Evolutionary conservation across 768 basidiomycete species (phyloP), one percentile per base, ranked within the genome.

Genomic region (Boletus edulis): DNA sequence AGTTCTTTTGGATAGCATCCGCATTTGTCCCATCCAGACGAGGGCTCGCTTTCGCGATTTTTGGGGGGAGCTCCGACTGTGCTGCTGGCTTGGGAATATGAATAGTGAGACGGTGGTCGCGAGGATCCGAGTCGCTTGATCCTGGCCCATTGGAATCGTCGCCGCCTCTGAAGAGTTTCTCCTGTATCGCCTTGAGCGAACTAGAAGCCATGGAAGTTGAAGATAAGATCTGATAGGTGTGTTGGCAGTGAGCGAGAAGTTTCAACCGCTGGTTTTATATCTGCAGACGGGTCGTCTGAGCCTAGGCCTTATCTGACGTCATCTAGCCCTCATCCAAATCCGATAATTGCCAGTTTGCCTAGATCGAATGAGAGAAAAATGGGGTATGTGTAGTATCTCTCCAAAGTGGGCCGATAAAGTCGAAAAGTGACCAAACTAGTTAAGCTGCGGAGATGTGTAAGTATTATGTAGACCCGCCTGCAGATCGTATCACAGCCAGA

Each of bases 181-280:
- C 83, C 64, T 91, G 91, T 14, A 91, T 79, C 65, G 82, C 84
- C 68, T 81, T 88, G 34, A 78, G 72, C 7, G 80, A 61, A 43
- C 69, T 66, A 24, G 81, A 76, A 37, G 70, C 53, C 81, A 82
- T 81, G 63, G 54, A 56, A 57, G 52, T 12, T 11, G 11, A 35
- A 45, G 46, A 24, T 22, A 22, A 40, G n/a, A n/a, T n/a, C n/a
- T n/a, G n/a, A n/a, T 49, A 46, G 29, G 14, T 20, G 38, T 35
- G 52, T 49, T 54, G 52, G 49, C 38, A 47, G 51, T 49, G 50
- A 15, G 22, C 11, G n/a, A 43, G 35, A 5, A 41, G 40, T 43
- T 44, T 44, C 51, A 39, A 32, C 32, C 44, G 35, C 22, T 48
- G 35, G 35, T 46, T 59, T 56, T 54, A 55, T 66, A 60, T 48